Evolutionary conservation across 768 basidiomycete genomes (phyloP).

Genomic region (Asterophora lycoperdoides): DNA sequence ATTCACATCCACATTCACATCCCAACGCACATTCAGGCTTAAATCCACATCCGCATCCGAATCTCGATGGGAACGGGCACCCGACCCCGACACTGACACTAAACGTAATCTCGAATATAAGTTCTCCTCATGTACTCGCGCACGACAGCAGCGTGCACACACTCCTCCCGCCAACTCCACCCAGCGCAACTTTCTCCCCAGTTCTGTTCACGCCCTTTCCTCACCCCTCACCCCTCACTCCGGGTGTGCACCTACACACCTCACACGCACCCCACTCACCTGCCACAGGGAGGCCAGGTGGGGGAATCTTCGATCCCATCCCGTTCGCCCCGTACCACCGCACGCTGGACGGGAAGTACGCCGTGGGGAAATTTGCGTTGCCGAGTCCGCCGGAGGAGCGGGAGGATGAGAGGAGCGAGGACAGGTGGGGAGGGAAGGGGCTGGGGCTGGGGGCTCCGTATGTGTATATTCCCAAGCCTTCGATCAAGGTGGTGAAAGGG

Average conservation of each 20-base stretch:
- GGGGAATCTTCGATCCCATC: constrained; percentile 61
- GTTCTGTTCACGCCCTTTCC: too few relatives aligned
- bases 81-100: too few relatives aligned
- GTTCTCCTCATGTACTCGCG: too few relatives aligned
- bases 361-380: constrained; percentile 65
- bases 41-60: constrained; percentile 34
- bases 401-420: not conserved
- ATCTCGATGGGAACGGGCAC: too few relatives aligned
- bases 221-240: constrained; percentile 48
- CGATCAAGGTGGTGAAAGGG: too few relatives aligned
- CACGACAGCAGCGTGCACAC: too few relatives aligned
- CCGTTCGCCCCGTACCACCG: constrained; percentile 65
- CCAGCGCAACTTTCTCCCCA: constrained; percentile 14
- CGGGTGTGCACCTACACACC: constrained; percentile 44
- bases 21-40: constrained; percentile 26
- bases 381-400: constrained; percentile 57
- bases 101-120: too few relatives aligned
- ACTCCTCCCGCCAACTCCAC: constrained; percentile 51
- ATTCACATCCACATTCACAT: constrained; percentile 17
- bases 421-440: not conserved
- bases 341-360: constrained; percentile 69
- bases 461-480: too few relatives aligned
- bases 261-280: constrained; percentile 18
- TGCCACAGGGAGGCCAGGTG: constrained; percentile 14
- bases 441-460: too few relatives aligned